Base-by-base conservation (phyloP, 768 basidiomycete genomes). In the Fomitopsis pulvina region DNA sequence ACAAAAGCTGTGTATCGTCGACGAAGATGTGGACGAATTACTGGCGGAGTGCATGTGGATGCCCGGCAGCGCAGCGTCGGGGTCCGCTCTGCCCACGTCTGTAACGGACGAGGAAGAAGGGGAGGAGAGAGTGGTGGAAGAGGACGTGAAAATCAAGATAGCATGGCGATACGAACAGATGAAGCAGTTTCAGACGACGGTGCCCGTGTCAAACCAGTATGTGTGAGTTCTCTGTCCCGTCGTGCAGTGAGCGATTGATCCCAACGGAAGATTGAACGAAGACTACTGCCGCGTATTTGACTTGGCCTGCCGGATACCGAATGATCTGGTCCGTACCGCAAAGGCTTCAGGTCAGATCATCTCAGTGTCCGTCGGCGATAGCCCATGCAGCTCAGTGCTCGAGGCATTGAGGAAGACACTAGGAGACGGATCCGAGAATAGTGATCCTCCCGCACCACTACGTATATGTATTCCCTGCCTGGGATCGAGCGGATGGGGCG, bases 161-260 rank as follows among this genome's bases (percentile, higher is more conserved):
- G 96, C 96, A 26, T 99, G 96, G 90, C 78, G 96, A 62, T 99
- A 99, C 66, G 91, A 92, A 60, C 77, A 83, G 50, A 88, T 97
- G 88, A 89, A 86, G 69, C 83, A 76, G 67, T 95, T 96, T 65
- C 80, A 90, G 69, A 96, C 93, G 3, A 92, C 90, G 2, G 82
- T 92, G 20, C 63, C 72, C 30, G 54, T 70, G 42, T 63, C 73
- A 40, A 68, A 68, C 54, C 67, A 69, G 74, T 78, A 74, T 64
- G 80, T 63, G 78, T 77, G 51, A 60, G 63, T 65, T 62, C 39
- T 14, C 22, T 27, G 24, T 51, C 39, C 27, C 25, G 14, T 16
- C 48, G 43, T 48, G 46, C 45, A 52, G 52, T 52, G 42, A 52
- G 44, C 47, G 41, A 52, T 38, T 32, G 4, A 22, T 41, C 24